Percentiles rank a stretch among this genome's conserved stretches.
phyloP scores from a whole-genome alignment of 441 rosid species.

The Croton laevigatus region DNA sequence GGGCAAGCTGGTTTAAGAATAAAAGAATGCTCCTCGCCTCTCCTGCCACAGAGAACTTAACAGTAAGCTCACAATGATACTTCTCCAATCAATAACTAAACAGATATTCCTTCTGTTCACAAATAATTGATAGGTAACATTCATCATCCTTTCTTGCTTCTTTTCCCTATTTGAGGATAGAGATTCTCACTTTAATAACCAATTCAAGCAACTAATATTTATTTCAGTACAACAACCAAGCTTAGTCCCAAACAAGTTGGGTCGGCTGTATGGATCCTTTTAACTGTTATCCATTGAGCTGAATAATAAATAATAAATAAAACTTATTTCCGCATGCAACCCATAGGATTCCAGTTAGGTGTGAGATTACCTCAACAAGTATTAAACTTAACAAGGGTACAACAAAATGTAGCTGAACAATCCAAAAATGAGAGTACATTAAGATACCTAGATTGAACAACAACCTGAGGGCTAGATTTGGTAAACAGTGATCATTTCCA shows the following conservation, averaged over 20 bases:
- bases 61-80: slow-evolving; percentile 16
- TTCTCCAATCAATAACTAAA: neutral
- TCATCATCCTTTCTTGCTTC: neutral
- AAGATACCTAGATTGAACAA: slow-evolving; percentile 27
- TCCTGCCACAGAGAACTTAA: slow-evolving; percentile 52
- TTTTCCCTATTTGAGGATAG: too few species aligned
- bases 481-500: slow-evolving; percentile 78
- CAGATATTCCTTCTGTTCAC: neutral
- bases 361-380: neutral
- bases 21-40: slow-evolving; percentile 97
- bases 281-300: too few species aligned
- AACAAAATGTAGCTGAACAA: slow-evolving; percentile 12
- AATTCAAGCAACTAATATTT: neutral
- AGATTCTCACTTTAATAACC: neutral
- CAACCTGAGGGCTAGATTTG: slow-evolving; percentile 92
- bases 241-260: too few species aligned
- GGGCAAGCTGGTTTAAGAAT: slow-evolving; percentile 79
- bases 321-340: too few species aligned
- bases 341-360: neutral
- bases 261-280: too few species aligned
- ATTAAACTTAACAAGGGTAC: neutral
- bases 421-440: slow-evolving; percentile 19
- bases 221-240: too few species aligned
- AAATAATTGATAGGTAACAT: slow-evolving; percentile 2
- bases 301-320: too few species aligned